Base-by-base conservation (phyloP, 495 filamentous ascomycete species). In the Penicillium goetzii region DNA sequence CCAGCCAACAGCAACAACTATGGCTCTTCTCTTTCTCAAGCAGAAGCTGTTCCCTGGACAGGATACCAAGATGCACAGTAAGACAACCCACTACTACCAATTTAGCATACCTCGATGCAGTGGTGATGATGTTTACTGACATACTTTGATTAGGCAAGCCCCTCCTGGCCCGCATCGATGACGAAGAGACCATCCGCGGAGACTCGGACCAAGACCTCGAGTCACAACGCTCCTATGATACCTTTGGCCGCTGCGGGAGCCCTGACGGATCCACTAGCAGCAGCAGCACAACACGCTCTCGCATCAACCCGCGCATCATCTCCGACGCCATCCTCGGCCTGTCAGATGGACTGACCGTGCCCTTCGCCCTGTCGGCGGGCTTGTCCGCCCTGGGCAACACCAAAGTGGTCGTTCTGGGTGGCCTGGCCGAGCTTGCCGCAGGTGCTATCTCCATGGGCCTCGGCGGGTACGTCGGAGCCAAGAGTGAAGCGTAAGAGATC, bases 391-490 rank as follows among this genome's bases (percentile, higher is more conserved):
- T 84, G 5, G 81, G 81, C 15, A 75, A 84, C 54, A 83, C 84
- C 19, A 80, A 82, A 41, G 76, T 85, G 1, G 84, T 86, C 15
- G 78, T 85, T 28, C 72, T 83, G 26, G 84, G 82, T 47, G 84
- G 84, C 12, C 63, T 86, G 12, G 84, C 84, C 2, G 84, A 86
- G 72, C 66, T 86, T 26, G 77, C 81, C 30, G 84, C 83, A 0
- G 84, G 84, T 41, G 83, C 83, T 9, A 81, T 86, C 50, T 83
- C 81, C 28, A 86, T 86, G 83, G 83, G 83, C 1, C 62, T 85
- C 21, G 84, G 84, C 30, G 84, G 84, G 30, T 78, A 85, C 56
- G 83, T 94, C 3, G 88, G 88, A 2, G 88, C 90, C 0, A 86
- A 86, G 69, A 87, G 88, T 62, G 90, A 92, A 79, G 79, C 76